A percentile compares a stretch with the other conserved stretches of the same genome.
Conservation (phyloP, 2,329 filamentous ascomycete species). For the Stenocarpella maydis region DNA sequence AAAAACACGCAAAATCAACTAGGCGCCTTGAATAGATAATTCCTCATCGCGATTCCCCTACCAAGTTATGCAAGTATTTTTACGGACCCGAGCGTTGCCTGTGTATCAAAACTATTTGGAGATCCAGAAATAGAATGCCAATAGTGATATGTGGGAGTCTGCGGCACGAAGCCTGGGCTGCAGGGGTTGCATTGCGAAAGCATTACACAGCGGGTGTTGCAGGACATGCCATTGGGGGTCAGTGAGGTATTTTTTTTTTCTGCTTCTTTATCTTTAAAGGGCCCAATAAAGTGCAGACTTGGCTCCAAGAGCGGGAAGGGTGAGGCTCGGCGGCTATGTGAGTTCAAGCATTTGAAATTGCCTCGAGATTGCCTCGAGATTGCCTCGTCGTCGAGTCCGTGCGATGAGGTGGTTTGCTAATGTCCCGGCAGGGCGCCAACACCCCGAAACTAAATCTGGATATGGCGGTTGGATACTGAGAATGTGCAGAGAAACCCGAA, state of each 20-base stretch:
- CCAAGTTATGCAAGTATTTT: neutral
- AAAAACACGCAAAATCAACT: neutral
- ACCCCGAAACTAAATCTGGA: no score
- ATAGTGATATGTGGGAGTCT: neutral
- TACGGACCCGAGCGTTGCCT: neutral
- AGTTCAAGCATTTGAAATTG: neutral
- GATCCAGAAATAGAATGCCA: constrained; percentile 6
- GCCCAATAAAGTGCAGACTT: constrained; percentile 1
- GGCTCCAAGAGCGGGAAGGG: neutral
- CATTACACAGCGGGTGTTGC: neutral
- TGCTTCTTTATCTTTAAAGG: no score
- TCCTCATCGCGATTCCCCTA: no score
- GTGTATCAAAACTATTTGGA: neutral
- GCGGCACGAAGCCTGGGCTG: neutral
- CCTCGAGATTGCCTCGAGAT: constrained; percentile 3
- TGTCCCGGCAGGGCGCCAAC: neutral
- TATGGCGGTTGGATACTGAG: neutral
- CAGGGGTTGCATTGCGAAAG: neutral
- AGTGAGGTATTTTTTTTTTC: neutral
- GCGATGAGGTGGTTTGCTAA: neutral
- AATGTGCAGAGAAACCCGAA: neutral
- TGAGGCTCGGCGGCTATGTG: neutral
- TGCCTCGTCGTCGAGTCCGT: neutral
- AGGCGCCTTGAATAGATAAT: neutral
- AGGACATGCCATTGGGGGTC: neutral